These are phyloP conservation scores for Petunia axillaris DNA, from an alignment of 257 asterid species.

Conservation along the genomic window DNA sequence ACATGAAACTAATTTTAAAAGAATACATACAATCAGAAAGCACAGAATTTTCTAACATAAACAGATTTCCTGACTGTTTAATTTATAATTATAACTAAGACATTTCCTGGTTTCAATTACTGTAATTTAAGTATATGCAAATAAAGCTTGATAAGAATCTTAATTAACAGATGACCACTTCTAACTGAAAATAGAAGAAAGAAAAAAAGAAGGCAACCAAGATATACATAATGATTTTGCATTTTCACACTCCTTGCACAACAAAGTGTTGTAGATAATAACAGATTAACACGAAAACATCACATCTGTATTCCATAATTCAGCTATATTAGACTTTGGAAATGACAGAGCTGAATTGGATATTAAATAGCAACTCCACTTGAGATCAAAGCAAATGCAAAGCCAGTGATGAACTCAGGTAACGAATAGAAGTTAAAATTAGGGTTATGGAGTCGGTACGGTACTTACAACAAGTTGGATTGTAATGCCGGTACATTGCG, in stretches of 20 bases:
- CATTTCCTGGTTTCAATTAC: not conserved
- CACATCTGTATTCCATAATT: not conserved
- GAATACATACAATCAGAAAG: not conserved
- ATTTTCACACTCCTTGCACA: not conserved
- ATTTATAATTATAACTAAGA: not conserved
- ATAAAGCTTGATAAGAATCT: not conserved
- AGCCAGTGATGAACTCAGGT: not conserved
- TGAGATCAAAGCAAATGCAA: constrained; percentile 4
- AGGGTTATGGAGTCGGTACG: constrained; percentile 7
- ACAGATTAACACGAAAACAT: not conserved
- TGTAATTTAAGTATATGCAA: constrained; percentile 8
- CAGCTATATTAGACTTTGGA: not conserved
- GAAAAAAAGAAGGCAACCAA: not conserved
- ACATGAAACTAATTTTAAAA: constrained; percentile 7
- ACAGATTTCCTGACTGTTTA: not conserved
- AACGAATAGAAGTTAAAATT: constrained; percentile 5
- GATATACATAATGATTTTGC: not conserved
- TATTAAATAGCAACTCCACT: constrained; percentile 1
- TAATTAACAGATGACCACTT: not conserved
- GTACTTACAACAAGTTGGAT: constrained; percentile 72
- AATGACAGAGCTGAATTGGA: not conserved
- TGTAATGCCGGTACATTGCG: constrained; percentile 92
- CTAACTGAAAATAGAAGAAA: not conserved
- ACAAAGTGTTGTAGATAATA: constrained; percentile 9
- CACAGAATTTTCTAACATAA: not conserved